A percentile compares a stretch with the other conserved stretches of the same genome.
Evolutionary conservation across 106 monocot genomes (phyloP).

Genomic region (Apostasia ramifera): DNA sequence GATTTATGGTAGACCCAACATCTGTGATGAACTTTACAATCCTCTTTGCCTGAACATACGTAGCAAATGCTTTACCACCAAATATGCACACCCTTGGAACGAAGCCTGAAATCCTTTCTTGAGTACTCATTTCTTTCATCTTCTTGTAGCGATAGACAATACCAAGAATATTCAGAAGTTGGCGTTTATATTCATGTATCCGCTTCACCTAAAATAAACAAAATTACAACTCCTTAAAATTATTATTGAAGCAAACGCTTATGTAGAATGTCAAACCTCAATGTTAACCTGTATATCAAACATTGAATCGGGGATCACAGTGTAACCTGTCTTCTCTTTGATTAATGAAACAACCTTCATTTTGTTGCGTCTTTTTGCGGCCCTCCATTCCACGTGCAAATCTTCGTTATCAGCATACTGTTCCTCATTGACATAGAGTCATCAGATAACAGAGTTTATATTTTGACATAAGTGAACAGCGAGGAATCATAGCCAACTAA

Average conservation of each 20-base stretch:
- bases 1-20: slow-evolving; percentile 89
- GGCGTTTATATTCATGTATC: slow-evolving; percentile 96
- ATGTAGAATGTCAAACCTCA: background rate
- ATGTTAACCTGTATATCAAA: slow-evolving; percentile 83
- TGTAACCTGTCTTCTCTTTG: slow-evolving; percentile 85
- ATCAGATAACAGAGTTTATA: slow-evolving; percentile 6
- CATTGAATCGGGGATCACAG: slow-evolving; percentile 91
- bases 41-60: slow-evolving; percentile 93
- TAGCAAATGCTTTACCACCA: slow-evolving; percentile 99
- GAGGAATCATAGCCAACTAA: too few species aligned
- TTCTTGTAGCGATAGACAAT: slow-evolving; percentile 95
- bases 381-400: slow-evolving; percentile 80
- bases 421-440: slow-evolving; percentile 7
- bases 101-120: slow-evolving; percentile 59
- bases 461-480: too few species aligned
- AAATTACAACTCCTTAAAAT: background rate
- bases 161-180: slow-evolving; percentile 85
- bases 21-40: slow-evolving; percentile 99
- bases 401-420: slow-evolving; percentile 88
- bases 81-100: slow-evolving; percentile 95
- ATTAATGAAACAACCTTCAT: slow-evolving; percentile 79
- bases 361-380: slow-evolving; percentile 81
- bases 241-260: background rate
- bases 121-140: slow-evolving; percentile 88
- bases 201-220: slow-evolving; percentile 64